Conservation (phyloP, 495 filamentous ascomycete species). For the Penicilliopsis zonata region DNA sequence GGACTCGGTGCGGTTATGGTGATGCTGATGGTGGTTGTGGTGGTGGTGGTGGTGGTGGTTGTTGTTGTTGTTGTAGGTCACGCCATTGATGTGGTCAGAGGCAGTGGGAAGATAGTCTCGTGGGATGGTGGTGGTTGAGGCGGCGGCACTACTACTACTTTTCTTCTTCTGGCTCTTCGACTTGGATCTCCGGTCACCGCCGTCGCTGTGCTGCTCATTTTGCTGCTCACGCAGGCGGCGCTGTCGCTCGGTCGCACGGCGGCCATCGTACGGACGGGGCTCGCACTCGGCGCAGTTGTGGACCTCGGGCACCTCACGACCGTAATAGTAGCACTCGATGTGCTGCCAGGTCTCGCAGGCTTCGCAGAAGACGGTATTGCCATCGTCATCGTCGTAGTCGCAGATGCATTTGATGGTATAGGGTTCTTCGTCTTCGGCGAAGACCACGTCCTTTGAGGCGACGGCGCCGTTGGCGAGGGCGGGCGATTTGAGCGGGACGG, state of each 20-base stretch:
- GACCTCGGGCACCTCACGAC: conserved; percentile 59
- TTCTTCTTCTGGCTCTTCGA: conserved; percentile 71
- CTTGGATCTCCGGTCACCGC: conserved; percentile 50
- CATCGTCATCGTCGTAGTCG: conserved; percentile 84
- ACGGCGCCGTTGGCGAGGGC: conserved; percentile 45
- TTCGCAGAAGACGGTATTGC: conserved; percentile 94
- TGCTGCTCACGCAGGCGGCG: conserved; percentile 46
- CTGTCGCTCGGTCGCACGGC: conserved; percentile 59
- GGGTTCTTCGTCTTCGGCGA: conserved; percentile 67
- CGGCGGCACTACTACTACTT: conserved; percentile 31
- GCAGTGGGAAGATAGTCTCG: too few relatives aligned
- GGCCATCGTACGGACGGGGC: conserved; percentile 57
- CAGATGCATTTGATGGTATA: conserved; percentile 99
- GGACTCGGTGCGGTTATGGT: conserved; percentile 38
- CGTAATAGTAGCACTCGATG: conserved; percentile 85
- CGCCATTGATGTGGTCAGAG: too few relatives aligned
- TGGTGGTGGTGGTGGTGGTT: conserved; percentile 26
- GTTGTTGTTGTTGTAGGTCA: too few relatives aligned
- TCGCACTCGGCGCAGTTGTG: conserved; percentile 85
- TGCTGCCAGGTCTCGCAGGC: conserved; percentile 96
- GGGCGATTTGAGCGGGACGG: conserved; percentile 39
- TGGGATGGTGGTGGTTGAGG: conserved; percentile 28
- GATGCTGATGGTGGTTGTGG: conserved; percentile 27
- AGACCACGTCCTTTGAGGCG: conserved; percentile 37
- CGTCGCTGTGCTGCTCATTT: too few relatives aligned